Percentiles rank a stretch among this genome's conserved stretches.
These are phyloP conservation scores for Raphanus hybrid DNA, from an alignment of 441 rosid genomes.

Conservation along the genomic window DNA sequence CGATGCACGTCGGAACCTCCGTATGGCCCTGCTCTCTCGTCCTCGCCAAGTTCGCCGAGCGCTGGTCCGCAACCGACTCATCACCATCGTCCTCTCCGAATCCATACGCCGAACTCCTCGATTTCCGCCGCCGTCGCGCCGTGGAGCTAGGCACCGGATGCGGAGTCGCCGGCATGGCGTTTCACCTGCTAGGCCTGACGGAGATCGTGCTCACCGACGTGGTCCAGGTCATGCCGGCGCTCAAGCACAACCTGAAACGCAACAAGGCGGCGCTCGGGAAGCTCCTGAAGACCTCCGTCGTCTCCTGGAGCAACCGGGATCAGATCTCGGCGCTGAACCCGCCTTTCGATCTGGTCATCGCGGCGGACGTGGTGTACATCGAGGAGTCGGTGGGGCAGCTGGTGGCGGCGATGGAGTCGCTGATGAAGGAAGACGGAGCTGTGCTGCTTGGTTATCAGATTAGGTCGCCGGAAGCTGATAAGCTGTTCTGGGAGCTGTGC, in stretches of 20 bases:
- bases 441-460: constrained; percentile 79
- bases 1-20: constrained; percentile 91
- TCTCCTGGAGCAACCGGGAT: constrained; percentile 69
- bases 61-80: constrained; percentile 57
- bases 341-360: constrained; percentile 78
- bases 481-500: constrained; percentile 72
- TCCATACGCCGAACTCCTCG: constrained; percentile 69
- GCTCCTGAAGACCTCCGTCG: constrained; percentile 58
- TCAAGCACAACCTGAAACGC: constrained; percentile 84
- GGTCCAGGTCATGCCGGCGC: constrained; percentile 83
- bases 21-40: constrained; percentile 91
- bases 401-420: constrained; percentile 65
- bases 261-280: constrained; percentile 72
- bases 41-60: constrained; percentile 85
- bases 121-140: constrained; percentile 72
- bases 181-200: constrained; percentile 72
- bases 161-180: constrained; percentile 84
- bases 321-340: constrained; percentile 60
- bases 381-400: constrained; percentile 68
- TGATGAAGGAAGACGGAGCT: constrained; percentile 75
- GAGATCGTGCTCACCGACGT: constrained; percentile 80
- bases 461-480: constrained; percentile 86
- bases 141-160: constrained; percentile 85
- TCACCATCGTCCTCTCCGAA: constrained; percentile 36
- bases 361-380: constrained; percentile 92